These are phyloP conservation scores for Sporothrix pseudoabietina DNA, from an alignment of 2,329 filamentous ascomycete genomes.

Conservation along the genomic window DNA sequence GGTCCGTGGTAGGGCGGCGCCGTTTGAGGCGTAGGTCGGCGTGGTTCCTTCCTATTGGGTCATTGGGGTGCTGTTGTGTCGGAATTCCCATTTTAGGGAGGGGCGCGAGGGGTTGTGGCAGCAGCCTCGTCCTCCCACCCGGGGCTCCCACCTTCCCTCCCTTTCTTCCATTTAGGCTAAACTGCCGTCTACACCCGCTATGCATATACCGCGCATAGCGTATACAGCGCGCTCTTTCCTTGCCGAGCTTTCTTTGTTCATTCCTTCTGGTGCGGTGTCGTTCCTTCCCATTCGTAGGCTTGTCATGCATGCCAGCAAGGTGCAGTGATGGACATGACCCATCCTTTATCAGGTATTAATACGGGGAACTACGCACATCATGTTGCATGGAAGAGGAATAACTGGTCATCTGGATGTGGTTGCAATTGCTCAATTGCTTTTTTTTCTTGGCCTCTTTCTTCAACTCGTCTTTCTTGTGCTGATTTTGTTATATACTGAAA, in stretches of 20 bases:
- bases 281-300: not conserved
- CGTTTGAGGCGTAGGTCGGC: not conserved
- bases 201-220: not conserved
- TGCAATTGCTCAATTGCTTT: too few relatives aligned
- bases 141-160: not conserved
- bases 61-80: not conserved
- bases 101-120: conserved; percentile 20
- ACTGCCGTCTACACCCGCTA: conserved; percentile 15
- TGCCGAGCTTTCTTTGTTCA: not conserved
- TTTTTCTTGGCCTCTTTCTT: not conserved
- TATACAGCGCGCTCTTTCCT: not conserved
- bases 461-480: not conserved
- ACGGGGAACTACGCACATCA: not conserved
- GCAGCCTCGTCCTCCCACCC: conserved; percentile 24
- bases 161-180: conserved; percentile 32
- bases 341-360: conserved; percentile 14
- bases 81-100: conserved; percentile 18
- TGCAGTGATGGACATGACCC: not conserved
- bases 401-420: not conserved
- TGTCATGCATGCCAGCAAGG: not conserved
- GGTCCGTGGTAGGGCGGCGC: conserved; percentile 9
- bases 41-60: not conserved
- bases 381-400: not conserved
- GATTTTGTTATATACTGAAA: not conserved
- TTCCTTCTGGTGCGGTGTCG: not conserved